Conservation (phyloP, 495 filamentous ascomycete species). For the Chaetomidium leptoderma region DNA sequence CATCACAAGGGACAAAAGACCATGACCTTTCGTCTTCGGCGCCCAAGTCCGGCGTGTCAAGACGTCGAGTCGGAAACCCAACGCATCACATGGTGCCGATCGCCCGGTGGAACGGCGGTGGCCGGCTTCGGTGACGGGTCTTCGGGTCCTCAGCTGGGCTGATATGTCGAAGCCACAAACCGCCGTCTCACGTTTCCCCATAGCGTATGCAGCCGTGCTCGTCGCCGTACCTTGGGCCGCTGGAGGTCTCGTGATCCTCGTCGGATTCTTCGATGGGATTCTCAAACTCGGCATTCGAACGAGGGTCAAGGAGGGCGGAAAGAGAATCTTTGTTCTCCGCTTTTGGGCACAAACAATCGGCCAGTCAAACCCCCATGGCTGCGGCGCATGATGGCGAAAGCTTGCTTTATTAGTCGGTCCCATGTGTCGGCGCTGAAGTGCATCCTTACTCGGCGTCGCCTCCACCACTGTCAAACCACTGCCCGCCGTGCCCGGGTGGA, state of each 20-base stretch:
- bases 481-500: too few species aligned
- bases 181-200: not conserved
- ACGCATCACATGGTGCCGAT: not conserved
- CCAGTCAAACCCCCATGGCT: too few species aligned
- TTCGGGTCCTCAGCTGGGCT: not conserved
- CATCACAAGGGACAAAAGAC: not conserved
- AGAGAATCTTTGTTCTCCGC: not conserved
- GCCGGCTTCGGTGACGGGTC: not conserved
- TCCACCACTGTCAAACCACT: too few species aligned
- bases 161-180: not conserved
- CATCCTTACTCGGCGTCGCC: not conserved
- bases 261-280: not conserved
- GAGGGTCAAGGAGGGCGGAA: not conserved
- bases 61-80: conserved; percentile 1
- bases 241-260: not conserved
- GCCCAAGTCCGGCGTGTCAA: not conserved
- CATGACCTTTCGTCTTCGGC: not conserved
- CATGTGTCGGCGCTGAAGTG: not conserved
- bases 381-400: too few species aligned
- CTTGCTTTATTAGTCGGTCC: too few species aligned
- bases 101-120: not conserved
- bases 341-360: too few species aligned
- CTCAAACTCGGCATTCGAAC: not conserved
- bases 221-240: not conserved
- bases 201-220: not conserved